A percentile compares a stretch with the other conserved stretches of the same genome.
phyloP scores from a whole-genome alignment of 306 rosid genomes.

The Echinosophora koreensis region DNA sequence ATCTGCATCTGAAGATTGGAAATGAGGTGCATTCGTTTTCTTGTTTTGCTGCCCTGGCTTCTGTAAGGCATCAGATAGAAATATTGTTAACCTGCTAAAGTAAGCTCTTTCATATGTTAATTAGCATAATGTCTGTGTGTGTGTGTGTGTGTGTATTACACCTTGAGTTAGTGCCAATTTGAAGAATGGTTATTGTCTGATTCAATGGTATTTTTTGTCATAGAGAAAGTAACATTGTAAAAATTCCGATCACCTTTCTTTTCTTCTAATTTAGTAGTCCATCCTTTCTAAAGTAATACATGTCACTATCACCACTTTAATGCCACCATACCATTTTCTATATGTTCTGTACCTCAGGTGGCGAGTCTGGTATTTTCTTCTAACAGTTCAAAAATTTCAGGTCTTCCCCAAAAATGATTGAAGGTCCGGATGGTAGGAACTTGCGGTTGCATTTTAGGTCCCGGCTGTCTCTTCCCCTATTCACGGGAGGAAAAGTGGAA shows the following conservation, averaged over 20 bases:
- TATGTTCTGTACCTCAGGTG: constrained; percentile 24
- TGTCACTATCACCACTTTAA: constrained; percentile 27
- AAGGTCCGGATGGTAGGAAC: constrained; percentile 92
- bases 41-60: background rate
- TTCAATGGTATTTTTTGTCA: constrained; percentile 1
- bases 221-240: constrained; percentile 15
- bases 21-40: background rate
- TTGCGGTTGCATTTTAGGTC: constrained; percentile 86
- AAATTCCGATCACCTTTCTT: background rate
- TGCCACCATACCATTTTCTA: constrained; percentile 11
- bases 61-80: constrained; percentile 7
- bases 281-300: background rate
- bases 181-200: constrained; percentile 5
- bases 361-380: constrained; percentile 41
- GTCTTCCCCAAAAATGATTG: constrained; percentile 95
- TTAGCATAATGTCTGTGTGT: background rate
- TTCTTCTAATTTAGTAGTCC: background rate
- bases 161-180: constrained; percentile 9
- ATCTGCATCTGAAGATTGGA: background rate
- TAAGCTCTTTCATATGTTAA: constrained; percentile 29
- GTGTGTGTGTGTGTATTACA: background rate
- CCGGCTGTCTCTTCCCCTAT: constrained; percentile 91
- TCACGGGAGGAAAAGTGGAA: constrained; percentile 99
- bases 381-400: constrained; percentile 59
- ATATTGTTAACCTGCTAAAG: constrained; percentile 14